A percentile compares a stretch with the other conserved stretches of the same genome.
phyloP scores from a whole-genome alignment of 805 yeast species.

The Grigorovia humatica region DNA sequence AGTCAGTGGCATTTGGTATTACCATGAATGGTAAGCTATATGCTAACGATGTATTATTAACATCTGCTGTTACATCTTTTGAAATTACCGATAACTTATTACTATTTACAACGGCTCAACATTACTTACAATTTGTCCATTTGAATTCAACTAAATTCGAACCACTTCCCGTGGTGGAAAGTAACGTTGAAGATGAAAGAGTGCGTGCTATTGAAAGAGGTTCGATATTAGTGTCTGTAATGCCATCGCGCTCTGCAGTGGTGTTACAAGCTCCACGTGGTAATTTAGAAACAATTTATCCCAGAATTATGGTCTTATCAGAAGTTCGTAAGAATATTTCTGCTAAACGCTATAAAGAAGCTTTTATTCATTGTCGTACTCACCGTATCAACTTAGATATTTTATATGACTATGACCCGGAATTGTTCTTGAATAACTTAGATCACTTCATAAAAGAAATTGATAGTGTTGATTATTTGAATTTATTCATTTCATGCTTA shows the following conservation, averaged over 20 bases:
- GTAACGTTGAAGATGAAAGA: conserved; percentile 57
- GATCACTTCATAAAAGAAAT: conserved; percentile 62
- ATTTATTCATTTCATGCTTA: conserved; percentile 76
- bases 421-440: conserved; percentile 50
- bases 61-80: conserved; percentile 75
- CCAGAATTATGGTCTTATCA: conserved; percentile 81
- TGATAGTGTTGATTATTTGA: conserved; percentile 63
- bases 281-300: conserved; percentile 85
- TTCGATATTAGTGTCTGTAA: conserved; percentile 66
- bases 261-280: conserved; percentile 94
- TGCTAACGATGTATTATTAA: conserved; percentile 47
- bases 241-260: conserved; percentile 76
- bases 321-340: conserved; percentile 68
- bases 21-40: conserved; percentile 66
- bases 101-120: conserved; percentile 80
- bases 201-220: conserved; percentile 86
- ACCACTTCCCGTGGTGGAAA: conserved; percentile 32
- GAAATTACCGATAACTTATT: conserved; percentile 61
- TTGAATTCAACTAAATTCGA: conserved; percentile 35
- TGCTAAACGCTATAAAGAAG: conserved; percentile 48
- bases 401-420: conserved; percentile 78
- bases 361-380: conserved; percentile 74
- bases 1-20: conserved; percentile 54
- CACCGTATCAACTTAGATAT: conserved; percentile 89
- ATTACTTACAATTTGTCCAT: conserved; percentile 73